Conservation (phyloP, 2,329 filamentous ascomycete genomes). For the Huntiella savannae region DNA sequence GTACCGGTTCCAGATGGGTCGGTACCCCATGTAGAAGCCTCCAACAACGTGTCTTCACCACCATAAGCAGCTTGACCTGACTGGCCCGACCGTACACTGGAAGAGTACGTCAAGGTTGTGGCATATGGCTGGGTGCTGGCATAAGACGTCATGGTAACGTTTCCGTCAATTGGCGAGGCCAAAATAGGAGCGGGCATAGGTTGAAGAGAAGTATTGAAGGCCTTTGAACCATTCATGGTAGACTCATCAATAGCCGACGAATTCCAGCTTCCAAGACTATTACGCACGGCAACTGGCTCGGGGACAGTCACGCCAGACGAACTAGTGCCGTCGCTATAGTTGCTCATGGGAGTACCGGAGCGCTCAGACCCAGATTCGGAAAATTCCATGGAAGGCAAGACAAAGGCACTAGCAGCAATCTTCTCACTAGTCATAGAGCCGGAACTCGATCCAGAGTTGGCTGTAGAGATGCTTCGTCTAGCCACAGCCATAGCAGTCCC, state of each 20-base stretch:
- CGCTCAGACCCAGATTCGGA: too few relatives aligned
- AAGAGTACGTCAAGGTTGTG: conserved; percentile 5
- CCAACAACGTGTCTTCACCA: conserved; percentile 9
- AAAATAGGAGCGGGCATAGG: conserved; percentile 1
- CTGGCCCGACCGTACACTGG: conserved; percentile 3
- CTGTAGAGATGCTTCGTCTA: neutral
- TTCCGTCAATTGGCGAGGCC: neutral
- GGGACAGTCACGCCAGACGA: too few relatives aligned
- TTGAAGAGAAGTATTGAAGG: conserved; percentile 1
- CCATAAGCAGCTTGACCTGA: conserved; percentile 7
- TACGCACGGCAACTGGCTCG: too few relatives aligned
- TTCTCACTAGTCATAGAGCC: neutral
- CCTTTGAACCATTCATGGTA: neutral
- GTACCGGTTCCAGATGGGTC: neutral
- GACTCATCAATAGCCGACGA: neutral
- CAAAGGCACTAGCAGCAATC: neutral
- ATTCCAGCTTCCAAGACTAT: neutral
- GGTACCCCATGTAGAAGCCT: neutral
- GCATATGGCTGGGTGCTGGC: conserved; percentile 3
- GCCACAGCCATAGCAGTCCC: neutral
- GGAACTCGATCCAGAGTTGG: neutral
- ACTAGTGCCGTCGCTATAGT: too few relatives aligned
- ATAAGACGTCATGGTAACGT: neutral
- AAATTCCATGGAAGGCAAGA: neutral
- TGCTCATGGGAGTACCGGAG: too few relatives aligned